Percentiles rank a stretch among this genome's conserved stretches.
Conservation (phyloP, 2,329 filamentous ascomycete genomes). For the Chrysosporium keratinophilum region DNA sequence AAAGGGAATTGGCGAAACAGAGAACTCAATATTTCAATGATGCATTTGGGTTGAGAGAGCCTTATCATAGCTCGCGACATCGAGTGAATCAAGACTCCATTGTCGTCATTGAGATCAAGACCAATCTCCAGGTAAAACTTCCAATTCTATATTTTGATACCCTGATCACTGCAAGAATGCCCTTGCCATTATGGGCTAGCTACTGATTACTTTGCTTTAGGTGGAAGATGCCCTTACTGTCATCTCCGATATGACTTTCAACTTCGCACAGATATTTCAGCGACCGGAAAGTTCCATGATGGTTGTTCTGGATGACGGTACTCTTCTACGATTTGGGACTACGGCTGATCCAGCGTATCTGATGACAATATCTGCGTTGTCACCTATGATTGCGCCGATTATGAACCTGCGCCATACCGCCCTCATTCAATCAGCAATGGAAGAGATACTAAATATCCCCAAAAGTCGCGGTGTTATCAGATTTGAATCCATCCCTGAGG, state of each 20-base stretch:
- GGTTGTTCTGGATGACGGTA: constrained; percentile 64
- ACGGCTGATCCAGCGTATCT: constrained; percentile 71
- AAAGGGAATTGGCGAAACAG: constrained; percentile 22
- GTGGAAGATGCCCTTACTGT: constrained; percentile 66
- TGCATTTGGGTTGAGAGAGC: constrained; percentile 30
- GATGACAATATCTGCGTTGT: constrained; percentile 61
- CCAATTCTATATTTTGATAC: neutral
- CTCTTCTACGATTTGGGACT: constrained; percentile 63
- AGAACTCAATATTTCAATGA: constrained; percentile 35
- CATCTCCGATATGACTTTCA: constrained; percentile 61
- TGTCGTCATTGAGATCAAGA: constrained; percentile 54
- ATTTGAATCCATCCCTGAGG: constrained; percentile 59
- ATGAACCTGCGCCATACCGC: constrained; percentile 72
- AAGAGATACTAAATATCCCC: constrained; percentile 57
- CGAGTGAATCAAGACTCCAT: constrained; percentile 47
- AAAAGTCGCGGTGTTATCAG: constrained; percentile 60
- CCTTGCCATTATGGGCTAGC: neutral
- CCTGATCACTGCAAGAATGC: neutral
- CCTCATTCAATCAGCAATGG: constrained; percentile 66
- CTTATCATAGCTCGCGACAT: constrained; percentile 33
- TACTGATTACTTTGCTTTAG: constrained; percentile 34
- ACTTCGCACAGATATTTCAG: constrained; percentile 64
- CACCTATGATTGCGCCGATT: constrained; percentile 56
- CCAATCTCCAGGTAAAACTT: constrained; percentile 50
- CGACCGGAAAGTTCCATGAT: constrained; percentile 63